Base-by-base conservation (phyloP, 2,329 filamentous ascomycete species). In the Stromatinia cepivora region DNA sequence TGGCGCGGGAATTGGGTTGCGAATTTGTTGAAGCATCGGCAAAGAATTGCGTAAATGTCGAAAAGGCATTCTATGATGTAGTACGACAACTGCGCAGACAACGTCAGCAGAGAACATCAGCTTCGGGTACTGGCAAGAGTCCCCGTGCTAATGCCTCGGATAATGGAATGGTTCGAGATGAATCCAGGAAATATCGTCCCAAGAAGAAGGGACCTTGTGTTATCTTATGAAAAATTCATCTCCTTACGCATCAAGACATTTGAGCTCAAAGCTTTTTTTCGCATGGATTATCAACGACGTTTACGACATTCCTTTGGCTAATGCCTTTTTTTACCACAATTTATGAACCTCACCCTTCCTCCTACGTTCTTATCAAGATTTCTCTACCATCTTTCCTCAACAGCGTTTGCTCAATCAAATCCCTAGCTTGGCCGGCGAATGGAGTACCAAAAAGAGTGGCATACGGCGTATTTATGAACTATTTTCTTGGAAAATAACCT, bases 31-130 rank as follows among this genome's bases (percentile, higher is more conserved):
- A 98, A 81, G 94, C 94, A 2, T 97, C 94, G 9, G 94, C 94
- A 48, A 97, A 97, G 84, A 97, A 97, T 80, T 97, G 94, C 82
- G 93, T 97, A 84, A 97, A 98, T 77, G 94, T 97, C 67, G 95
- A 97, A 81, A 98, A 97, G 84, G 94, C 93, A 45, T 98, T 99
- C 79, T 98, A 97, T 81, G 95, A 99, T 78, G 95, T 99, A 10
- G 95, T 98, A 67, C 86, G 95, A 75, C 92, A 95, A 80, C 84
- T 99, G 73, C 90, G 95, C 75, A 88, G 92, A 76, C 93, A 97
- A 81, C 87, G 92, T 76, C 89, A 92, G 73, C 68, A 71, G 53
- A 71, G 71, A 65, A 69, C 72, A 45, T 54, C 71, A 48, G 61
- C 69, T 53, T 69, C 71, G 62, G 70, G 71, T 36, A 66, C 70